phyloP scores from a whole-genome alignment of 345 rosid genomes.

The Rhodomyrtus tomentosa region DNA sequence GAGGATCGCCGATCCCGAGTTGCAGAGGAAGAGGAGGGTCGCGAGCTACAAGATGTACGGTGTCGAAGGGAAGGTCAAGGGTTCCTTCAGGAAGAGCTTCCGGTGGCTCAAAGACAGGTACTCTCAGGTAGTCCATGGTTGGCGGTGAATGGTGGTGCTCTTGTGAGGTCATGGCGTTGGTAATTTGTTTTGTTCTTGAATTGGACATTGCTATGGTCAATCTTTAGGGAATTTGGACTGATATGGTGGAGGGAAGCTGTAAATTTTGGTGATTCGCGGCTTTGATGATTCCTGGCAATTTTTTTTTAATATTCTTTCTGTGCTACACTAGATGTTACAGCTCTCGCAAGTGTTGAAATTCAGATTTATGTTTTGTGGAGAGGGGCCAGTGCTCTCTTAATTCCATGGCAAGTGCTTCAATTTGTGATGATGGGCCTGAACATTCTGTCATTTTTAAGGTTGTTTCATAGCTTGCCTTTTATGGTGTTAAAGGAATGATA shows the following conservation, averaged over 20 bases:
- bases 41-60: constrained; percentile 91
- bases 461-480: not conserved
- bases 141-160: constrained; percentile 35
- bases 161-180: not conserved
- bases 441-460: not conserved
- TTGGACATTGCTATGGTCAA: not conserved
- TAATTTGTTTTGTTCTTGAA: not conserved
- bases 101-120: constrained; percentile 88
- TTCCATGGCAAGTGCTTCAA: not conserved
- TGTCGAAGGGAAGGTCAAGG: constrained; percentile 82
- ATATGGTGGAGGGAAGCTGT: not conserved
- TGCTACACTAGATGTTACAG: not conserved
- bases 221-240: not conserved
- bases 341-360: not conserved
- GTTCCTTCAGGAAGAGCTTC: constrained; percentile 69
- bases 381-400: not conserved
- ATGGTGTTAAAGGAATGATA: not conserved
- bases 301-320: not conserved
- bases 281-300: not conserved
- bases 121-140: constrained; percentile 59
- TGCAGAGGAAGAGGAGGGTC: constrained; percentile 85
- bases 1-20: constrained; percentile 68
- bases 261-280: not conserved
- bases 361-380: not conserved
- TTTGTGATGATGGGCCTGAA: not conserved